Evolutionary conservation across 1,284 basidiomycete species (phyloP), one percentile per base, ranked within the genome.

Genomic region (Kwoniella shivajii): DNA sequence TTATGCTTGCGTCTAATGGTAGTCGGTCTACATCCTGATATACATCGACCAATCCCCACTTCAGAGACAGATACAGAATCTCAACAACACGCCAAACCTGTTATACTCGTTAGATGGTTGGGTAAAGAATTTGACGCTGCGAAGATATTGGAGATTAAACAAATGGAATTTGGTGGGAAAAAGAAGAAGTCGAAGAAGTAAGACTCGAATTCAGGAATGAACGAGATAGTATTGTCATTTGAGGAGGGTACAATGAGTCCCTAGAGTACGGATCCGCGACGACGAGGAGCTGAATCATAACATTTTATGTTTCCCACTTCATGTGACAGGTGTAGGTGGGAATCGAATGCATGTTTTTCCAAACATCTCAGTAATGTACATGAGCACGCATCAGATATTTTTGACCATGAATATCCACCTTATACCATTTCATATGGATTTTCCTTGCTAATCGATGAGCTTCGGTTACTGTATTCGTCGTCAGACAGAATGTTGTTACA

Each of bases 161-260:
- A 74, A 59, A 66, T 68, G 66, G 76, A 79, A 56, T 78, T 77
- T 72, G 76, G 76, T 3, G 73, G 70, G 7, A 68, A 69, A 4
- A 79, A 77, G 44, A 72, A 69, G 60, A 72, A 71, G 64, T 53
- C 45, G 51, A 51, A 50, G n/a, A 63, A 61, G 52, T 46, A n/a
- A n/a, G n/a, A n/a, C n/a, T n/a, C n/a, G n/a, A n/a, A n/a, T n/a
- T n/a, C n/a, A n/a, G n/a, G n/a, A n/a, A n/a, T n/a, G n/a, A n/a
- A n/a, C n/a, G n/a, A n/a, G n/a, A n/a, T n/a, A n/a, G n/a, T n/a
- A n/a, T n/a, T n/a, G n/a, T n/a, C n/a, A n/a, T n/a, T n/a, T n/a
- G n/a, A n/a, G n/a, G n/a, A n/a, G n/a, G n/a, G n/a, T n/a, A n/a
- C n/a, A n/a, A n/a, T n/a, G n/a, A n/a, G n/a, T n/a, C n/a, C n/a